phyloP scores from a whole-genome alignment of 106 monocot species.

The Vanilla planifolia region DNA sequence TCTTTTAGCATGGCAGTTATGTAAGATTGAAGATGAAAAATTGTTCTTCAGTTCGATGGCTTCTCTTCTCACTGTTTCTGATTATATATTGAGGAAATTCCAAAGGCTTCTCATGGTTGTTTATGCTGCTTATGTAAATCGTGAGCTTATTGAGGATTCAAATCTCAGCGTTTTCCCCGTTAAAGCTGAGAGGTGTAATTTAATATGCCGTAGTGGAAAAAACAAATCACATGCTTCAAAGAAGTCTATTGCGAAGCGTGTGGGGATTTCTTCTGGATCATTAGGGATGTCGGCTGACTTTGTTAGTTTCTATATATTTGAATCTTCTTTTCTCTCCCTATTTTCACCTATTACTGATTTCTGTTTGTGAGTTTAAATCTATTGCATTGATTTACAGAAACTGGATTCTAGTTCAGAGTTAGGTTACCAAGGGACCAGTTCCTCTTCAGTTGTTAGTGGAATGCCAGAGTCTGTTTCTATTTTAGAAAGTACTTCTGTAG shows the following conservation, averaged over 20 bases:
- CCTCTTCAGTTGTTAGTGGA: conserved; percentile 9
- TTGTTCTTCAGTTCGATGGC: conserved; percentile 64
- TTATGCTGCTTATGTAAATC: conserved; percentile 45
- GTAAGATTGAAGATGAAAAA: conserved; percentile 25
- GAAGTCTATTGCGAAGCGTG: conserved; percentile 24
- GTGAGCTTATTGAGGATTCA: conserved; percentile 62
- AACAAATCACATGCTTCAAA: conserved; percentile 37
- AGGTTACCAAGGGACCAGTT: conserved; percentile 9
- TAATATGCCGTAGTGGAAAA: conserved; percentile 39
- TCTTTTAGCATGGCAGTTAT: conserved; percentile 20
- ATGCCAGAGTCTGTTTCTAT: conserved; percentile 3
- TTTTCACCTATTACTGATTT: conserved; percentile 1
- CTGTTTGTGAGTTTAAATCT: neutral
- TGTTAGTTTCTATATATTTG: neutral
- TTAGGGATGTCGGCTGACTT: conserved; percentile 15
- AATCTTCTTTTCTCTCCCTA: neutral
- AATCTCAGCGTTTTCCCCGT: conserved; percentile 20
- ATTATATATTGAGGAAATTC: conserved; percentile 49
- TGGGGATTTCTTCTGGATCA: conserved; percentile 19
- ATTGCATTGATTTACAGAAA: conserved; percentile 19
- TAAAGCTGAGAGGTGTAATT: conserved; percentile 19
- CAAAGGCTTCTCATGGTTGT: conserved; percentile 53
- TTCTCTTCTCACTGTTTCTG: conserved; percentile 46
- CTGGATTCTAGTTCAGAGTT: conserved; percentile 7
- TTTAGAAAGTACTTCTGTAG: neutral